Base-by-base conservation (phyloP, 2,329 filamentous ascomycete genomes). In the Biscogniauxia marginata region DNA sequence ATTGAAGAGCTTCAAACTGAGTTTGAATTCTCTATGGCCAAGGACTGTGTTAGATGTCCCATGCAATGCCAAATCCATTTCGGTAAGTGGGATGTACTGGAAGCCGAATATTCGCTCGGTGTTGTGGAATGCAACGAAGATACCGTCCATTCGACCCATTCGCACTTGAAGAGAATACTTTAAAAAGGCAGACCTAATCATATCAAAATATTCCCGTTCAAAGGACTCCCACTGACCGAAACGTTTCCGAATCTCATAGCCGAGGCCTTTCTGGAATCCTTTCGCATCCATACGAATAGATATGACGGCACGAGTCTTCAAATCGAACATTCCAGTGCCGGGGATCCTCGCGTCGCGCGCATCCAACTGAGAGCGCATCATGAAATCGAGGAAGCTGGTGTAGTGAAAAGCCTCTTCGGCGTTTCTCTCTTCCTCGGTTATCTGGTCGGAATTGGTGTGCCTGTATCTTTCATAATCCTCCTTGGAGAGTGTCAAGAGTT, bases 141-240 rank as follows among this genome's bases (percentile, higher is more conserved):
- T 97, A 53, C 95, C 95, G 70, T 99, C 93, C 96, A 99, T 99
- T 50, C 93, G 87, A 18, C 96, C 95, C 85, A 99, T 96, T 46
- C 95, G 90, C 23, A 93, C 96, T 74, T 99, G 95, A 24, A 99
- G 79, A 8, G 93, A 96, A 73, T 99, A 99, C 70, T 99, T 99
- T 54, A 99, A 78, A 75, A 99, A 93, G 0, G 93, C 95, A 1
- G 93, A 85, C 52, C 96, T 84, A 57, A 96, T 93, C 92, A 99
- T 96, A 73, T 99, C 95, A 71, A 88, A 96, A 72, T 95, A 97
- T 68, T 99, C 96, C 56, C 93, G 86, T 75, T 99, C 95, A 71
- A 88, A 99, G 0, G 93, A 98, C 71, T 96, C 89, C 80, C 84
- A 99, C 56, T 86, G 79, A 16, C 96, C 96, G 52, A 86, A 85